Base-by-base conservation (phyloP, 768 basidiomycete species). In the Suillus subluteus region DNA sequence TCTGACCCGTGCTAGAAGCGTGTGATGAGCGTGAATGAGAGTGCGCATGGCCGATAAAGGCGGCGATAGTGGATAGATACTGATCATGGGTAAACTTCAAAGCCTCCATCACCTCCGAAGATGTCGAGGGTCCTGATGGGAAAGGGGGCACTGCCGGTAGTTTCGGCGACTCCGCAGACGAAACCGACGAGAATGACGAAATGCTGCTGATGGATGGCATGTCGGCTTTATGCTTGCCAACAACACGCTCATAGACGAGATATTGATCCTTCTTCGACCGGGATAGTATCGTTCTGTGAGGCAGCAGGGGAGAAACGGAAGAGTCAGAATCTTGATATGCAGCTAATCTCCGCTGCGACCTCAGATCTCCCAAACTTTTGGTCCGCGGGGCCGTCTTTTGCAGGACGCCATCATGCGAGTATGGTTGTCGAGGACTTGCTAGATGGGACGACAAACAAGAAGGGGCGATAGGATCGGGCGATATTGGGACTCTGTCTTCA, bases 1-100 rank as follows among this genome's bases (percentile, higher is more conserved):
- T 84, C 70, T 95, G 92, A 1, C 94, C 96, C 18, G 95, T 96
- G 67, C 91, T 94, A 6, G 95, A 94, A 0, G 97, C 95, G 78
- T 98, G 96, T 37, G 94, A 94, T 48, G 87, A 83, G 55, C 94
- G 89, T 26, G 93, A 90, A 82, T 98, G 94, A 18, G 94, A 93
- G 73, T 99, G 97, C 1, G 95, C 93, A 74, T 98, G 96, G 1
- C 96, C 97, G 72, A 99, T 98, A 76, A 99, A 96, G 7, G 96
- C 97, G 26, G 98, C 96, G 73, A 98, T 95, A 23, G 95, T 93
- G 6, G 95, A 97, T 13, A 99, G 83, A 72, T 96, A 92, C 59
- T 91, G 87, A 74, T 98, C 96, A 74, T 98, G 95, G 16, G 93
- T 93, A 68, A 82, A 79, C n/a, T 91, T 88, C 55, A 98, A 83